Base-by-base conservation (phyloP, 2,329 filamentous ascomycete species). In the Apiospora marii region DNA sequence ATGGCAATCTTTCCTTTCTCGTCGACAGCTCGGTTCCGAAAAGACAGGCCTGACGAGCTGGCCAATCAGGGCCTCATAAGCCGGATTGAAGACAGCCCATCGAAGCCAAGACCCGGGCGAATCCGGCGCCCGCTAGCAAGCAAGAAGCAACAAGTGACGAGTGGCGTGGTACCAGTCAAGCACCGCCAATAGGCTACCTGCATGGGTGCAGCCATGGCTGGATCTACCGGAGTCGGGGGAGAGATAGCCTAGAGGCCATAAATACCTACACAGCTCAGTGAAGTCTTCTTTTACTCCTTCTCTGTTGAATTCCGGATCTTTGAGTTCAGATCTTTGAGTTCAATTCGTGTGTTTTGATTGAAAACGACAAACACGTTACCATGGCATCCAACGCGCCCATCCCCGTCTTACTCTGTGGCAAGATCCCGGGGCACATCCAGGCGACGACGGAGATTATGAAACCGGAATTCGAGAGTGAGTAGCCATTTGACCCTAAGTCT, bases 381-480 rank as follows among this genome's bases (percentile, higher is more conserved):
- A 71, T 71, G 70, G 3, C 58, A 49, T 53, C 71, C n/a, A 53
- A 30, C 22, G 44, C 67, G n/a, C 71, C 68, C 3, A 72, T 74
- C 27, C 70, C 72, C 13, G 69, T 73, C 16, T 41, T 73, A 24
- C 70, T 73, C 12, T 73, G 72, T 24, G 72, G 72, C 27, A 72
- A 72, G 48, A 69, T 70, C 37, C 72, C 72, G 4, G 58, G 43
- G 7, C 72, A 73, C 27, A 70, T 72, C 19, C 16, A 72, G 44
- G 70, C 72, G 27, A 72, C 70, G 46, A 67, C 41, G 5, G 72
- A 72, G 24, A 73, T 73, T 19, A 2, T 73, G 37, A 69, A 68
- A 46, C 72, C 72, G 3, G 72, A 73, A n/a, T 73, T 67, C 27
- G 16, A 53, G 58, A 70, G 72, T 27, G 16, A 61, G 53, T 30